These are phyloP conservation scores for Salix dunnii DNA, from an alignment of 345 rosid species.

Conservation along the genomic window DNA sequence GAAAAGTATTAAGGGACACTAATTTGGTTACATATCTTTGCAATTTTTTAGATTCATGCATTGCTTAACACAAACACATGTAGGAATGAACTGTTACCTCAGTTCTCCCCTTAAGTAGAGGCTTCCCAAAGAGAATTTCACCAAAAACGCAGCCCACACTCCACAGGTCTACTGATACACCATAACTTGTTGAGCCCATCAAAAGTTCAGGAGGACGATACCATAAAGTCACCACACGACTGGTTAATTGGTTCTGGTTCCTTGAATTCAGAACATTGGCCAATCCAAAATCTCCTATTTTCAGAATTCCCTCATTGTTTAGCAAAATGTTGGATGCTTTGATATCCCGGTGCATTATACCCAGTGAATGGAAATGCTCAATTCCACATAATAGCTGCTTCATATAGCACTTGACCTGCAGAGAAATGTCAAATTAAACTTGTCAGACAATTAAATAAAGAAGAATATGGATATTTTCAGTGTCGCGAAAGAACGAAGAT, in stretches of 20 bases:
- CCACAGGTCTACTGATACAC: slow-evolving; percentile 68
- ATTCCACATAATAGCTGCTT: slow-evolving; percentile 60
- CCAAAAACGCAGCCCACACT: slow-evolving; percentile 80
- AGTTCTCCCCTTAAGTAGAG: slow-evolving; percentile 74
- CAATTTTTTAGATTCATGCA: no score
- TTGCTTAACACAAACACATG: no score
- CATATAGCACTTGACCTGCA: slow-evolving; percentile 74
- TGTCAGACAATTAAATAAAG: neutral
- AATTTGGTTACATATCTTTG: neutral
- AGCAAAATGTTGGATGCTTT: slow-evolving; percentile 70
- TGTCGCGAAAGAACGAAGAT: neutral
- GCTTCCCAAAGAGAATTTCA: slow-evolving; percentile 58
- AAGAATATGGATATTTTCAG: no score
- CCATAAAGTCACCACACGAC: slow-evolving; percentile 83
- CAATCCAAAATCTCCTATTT: slow-evolving; percentile 71
- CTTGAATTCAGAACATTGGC: slow-evolving; percentile 50
- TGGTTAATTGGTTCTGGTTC: slow-evolving; percentile 55
- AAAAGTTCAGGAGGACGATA: slow-evolving; percentile 83
- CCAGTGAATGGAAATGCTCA: slow-evolving; percentile 71
- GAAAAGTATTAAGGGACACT: neutral
- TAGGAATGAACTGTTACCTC: slow-evolving; percentile 40
- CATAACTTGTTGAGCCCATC: slow-evolving; percentile 74
- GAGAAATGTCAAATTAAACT: slow-evolving; percentile 7
- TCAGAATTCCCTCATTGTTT: slow-evolving; percentile 61
- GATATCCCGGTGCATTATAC: slow-evolving; percentile 71